These are phyloP conservation scores for Radiomyces spectabilis DNA, from an alignment of 192 early-diverging fungal species.

Conservation along the genomic window DNA sequence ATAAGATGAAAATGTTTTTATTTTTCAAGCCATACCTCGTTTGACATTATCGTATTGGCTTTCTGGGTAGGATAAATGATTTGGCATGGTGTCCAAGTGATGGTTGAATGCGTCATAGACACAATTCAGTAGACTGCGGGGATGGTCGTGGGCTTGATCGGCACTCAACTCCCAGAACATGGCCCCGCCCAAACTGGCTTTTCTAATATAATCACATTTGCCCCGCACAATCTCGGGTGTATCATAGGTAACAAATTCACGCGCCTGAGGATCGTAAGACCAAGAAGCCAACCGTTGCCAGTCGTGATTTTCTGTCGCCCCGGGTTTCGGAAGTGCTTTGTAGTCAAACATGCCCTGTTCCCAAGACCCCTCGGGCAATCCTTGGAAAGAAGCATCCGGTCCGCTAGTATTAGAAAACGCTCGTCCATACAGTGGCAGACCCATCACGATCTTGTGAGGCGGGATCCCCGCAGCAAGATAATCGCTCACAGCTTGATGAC, in stretches of 20 bases:
- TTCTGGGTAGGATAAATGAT: conserved; percentile 38
- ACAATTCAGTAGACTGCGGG: conserved; percentile 30
- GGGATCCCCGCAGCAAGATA: conserved; percentile 77
- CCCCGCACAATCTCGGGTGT: conserved; percentile 50
- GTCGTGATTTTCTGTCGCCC: conserved; percentile 71
- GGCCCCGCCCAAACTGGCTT: conserved; percentile 53
- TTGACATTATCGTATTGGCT: conserved; percentile 47
- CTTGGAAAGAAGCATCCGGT: conserved; percentile 52
- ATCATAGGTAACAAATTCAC: conserved; percentile 84
- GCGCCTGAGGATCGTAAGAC: conserved; percentile 59
- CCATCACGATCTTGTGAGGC: conserved; percentile 79
- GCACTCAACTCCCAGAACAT: conserved; percentile 77
- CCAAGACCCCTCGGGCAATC: conserved; percentile 78
- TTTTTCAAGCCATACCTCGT: too few species aligned
- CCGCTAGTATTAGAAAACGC: conserved; percentile 81
- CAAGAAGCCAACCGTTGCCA: conserved; percentile 63
- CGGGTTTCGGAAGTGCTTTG: conserved; percentile 63
- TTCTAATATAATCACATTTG: conserved; percentile 63
- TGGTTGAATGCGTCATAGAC: conserved; percentile 19
- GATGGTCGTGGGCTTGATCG: conserved; percentile 33
- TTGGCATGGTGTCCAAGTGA: conserved; percentile 23
- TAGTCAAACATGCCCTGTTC: conserved; percentile 92
- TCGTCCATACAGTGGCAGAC: conserved; percentile 87
- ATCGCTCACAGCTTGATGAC: conserved; percentile 64
- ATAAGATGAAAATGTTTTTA: too few species aligned